Conservation (phyloP, 345 rosid genomes). For the Pelargonium nanum region DNA sequence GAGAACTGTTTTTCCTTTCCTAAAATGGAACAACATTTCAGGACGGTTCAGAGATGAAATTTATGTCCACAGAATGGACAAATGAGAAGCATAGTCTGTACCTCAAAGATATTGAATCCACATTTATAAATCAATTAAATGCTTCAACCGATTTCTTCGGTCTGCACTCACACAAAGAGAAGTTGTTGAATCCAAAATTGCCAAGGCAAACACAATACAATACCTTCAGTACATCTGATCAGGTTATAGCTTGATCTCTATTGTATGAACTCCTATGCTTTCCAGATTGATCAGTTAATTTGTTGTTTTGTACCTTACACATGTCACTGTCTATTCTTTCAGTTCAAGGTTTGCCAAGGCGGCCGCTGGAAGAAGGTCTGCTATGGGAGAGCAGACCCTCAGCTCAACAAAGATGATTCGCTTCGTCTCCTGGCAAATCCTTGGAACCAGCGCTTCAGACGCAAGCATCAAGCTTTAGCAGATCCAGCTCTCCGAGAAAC, state of each 20-base stretch:
- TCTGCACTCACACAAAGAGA: constrained; percentile 21
- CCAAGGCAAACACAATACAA: constrained; percentile 13
- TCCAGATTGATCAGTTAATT: no score
- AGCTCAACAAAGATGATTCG: constrained; percentile 14
- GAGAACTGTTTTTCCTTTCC: not conserved
- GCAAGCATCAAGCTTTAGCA: constrained; percentile 10
- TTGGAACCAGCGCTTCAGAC: constrained; percentile 53
- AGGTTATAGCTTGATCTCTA: constrained; percentile 33
- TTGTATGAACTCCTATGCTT: not conserved
- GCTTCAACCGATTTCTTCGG: constrained; percentile 32
- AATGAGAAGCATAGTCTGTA: constrained; percentile 82
- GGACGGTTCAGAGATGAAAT: constrained; percentile 30
- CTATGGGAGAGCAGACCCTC: constrained; percentile 37
- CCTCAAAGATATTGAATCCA: constrained; percentile 81
- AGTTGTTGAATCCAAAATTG: constrained; percentile 17
- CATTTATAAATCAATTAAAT: constrained; percentile 68
- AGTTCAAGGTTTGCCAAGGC: constrained; percentile 56
- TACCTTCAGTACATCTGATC: constrained; percentile 30
- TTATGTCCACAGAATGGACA: constrained; percentile 56
- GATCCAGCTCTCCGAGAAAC: constrained; percentile 12
- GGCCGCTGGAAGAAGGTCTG: constrained; percentile 51
- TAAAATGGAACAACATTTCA: constrained; percentile 9
- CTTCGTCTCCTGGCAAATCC: constrained; percentile 33
- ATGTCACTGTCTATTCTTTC: not conserved
- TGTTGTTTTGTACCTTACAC: not conserved